A percentile compares a stretch with the other conserved stretches of the same genome.
phyloP scores from a whole-genome alignment of 2,329 filamentous ascomycete genomes.

The Rutstroemia sydowiana region DNA sequence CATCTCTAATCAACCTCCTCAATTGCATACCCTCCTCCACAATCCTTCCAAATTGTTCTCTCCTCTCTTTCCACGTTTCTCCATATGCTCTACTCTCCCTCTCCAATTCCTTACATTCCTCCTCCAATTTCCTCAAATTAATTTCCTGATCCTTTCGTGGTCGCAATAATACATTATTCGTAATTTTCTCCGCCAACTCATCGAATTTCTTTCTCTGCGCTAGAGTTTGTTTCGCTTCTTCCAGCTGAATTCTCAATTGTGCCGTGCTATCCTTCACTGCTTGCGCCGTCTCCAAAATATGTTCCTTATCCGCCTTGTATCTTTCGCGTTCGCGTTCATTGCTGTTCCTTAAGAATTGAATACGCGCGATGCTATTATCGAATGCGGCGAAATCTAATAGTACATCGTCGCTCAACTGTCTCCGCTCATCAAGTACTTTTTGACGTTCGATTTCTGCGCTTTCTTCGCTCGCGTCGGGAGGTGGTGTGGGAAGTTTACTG shows the following conservation, averaged over 20 bases:
- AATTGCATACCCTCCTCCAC: constrained; percentile 87
- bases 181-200: constrained; percentile 79
- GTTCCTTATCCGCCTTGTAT: constrained; percentile 72
- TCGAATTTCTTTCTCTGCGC: constrained; percentile 80
- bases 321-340: constrained; percentile 78
- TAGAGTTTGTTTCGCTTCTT: constrained; percentile 67
- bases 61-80: constrained; percentile 74
- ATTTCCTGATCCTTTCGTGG: constrained; percentile 76
- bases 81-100: constrained; percentile 76
- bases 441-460: constrained; percentile 39
- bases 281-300: constrained; percentile 72
- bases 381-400: constrained; percentile 84
- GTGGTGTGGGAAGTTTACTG: constrained; percentile 55
- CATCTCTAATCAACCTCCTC: constrained; percentile 78
- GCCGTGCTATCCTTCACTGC: constrained; percentile 68
- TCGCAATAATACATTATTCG: constrained; percentile 68
- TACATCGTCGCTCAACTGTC: constrained; percentile 74
- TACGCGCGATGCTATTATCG: constrained; percentile 76
- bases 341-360: constrained; percentile 78
- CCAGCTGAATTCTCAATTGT: constrained; percentile 65
- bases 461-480: constrained; percentile 47
- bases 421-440: constrained; percentile 46
- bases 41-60: constrained; percentile 80
- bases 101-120: constrained; percentile 82
- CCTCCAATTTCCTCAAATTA: constrained; percentile 73